Percentiles rank a stretch among this genome's conserved stretches.
Evolutionary conservation across 1,284 basidiomycete genomes (phyloP).

Genomic region (Pseudozyma sp.): DNA sequence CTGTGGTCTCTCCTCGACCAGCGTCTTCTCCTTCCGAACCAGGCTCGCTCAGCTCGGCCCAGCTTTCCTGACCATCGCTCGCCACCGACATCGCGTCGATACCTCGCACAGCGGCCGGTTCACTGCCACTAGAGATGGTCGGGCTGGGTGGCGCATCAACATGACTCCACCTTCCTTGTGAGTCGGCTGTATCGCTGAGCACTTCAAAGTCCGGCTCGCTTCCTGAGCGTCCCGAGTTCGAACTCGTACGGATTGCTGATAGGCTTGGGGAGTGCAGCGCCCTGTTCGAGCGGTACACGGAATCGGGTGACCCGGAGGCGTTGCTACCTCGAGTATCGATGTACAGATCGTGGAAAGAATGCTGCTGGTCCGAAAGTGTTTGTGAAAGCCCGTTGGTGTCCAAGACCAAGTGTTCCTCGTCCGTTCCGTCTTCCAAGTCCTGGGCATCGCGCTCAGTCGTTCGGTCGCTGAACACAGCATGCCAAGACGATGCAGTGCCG

Average conservation of each 20-base stretch:
- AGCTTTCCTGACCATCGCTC: slow-evolving; percentile 44
- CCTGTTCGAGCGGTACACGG: slow-evolving; percentile 34
- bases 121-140: slow-evolving; percentile 36
- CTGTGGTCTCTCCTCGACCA: slow-evolving; percentile 11
- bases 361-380: slow-evolving; percentile 40
- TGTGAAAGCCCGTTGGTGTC: slow-evolving; percentile 47
- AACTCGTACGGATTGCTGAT: slow-evolving; percentile 1
- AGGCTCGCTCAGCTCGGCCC: slow-evolving; percentile 40
- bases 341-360: slow-evolving; percentile 18
- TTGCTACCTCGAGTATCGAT: slow-evolving; percentile 6
- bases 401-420: slow-evolving; percentile 25
- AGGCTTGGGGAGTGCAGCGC: slow-evolving; percentile 13
- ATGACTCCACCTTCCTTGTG: slow-evolving; percentile 33
- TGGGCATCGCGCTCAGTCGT: background rate
- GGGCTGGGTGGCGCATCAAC: slow-evolving; percentile 31
- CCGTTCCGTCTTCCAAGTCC: background rate
- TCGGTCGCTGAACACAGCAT: slow-evolving; percentile 36
- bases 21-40: slow-evolving; percentile 21
- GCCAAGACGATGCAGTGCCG: slow-evolving; percentile 42
- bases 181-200: slow-evolving; percentile 28
- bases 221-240: slow-evolving; percentile 4
- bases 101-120: slow-evolving; percentile 4
- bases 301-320: background rate
- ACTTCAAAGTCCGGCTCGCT: slow-evolving; percentile 44
- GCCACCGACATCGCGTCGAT: slow-evolving; percentile 13